A percentile compares a stretch with the other conserved stretches of the same genome.
Conservation (phyloP, 1,284 basidiomycete species). For the Trichosporon ovoides region DNA sequence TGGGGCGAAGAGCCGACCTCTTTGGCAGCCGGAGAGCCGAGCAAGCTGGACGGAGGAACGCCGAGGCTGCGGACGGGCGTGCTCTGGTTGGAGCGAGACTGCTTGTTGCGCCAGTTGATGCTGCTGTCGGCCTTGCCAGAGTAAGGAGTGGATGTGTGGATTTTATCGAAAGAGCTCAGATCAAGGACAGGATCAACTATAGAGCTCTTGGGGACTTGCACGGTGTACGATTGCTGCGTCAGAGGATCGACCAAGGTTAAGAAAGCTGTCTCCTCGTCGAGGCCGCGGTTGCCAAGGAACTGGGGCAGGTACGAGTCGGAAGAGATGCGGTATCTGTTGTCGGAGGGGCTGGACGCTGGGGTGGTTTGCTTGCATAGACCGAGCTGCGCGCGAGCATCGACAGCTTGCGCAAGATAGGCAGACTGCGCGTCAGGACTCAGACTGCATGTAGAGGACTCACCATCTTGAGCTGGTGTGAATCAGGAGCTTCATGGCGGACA, state of each 20-base stretch:
- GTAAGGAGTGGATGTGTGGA: not conserved
- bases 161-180: not conserved
- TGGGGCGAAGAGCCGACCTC: not conserved
- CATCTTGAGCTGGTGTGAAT: not conserved
- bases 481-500: not conserved
- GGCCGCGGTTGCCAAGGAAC: not conserved
- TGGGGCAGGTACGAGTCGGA: not conserved
- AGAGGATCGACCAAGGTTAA: slow-evolving; percentile 17
- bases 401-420: not conserved
- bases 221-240: slow-evolving; percentile 17
- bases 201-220: slow-evolving; percentile 10
- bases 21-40: not conserved
- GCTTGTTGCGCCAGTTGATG: slow-evolving; percentile 35
- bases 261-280: not conserved
- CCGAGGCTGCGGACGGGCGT: not conserved
- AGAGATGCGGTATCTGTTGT: not conserved
- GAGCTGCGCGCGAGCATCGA: slow-evolving; percentile 13
- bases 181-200: not conserved
- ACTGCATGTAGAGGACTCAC: no score
- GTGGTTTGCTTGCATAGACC: slow-evolving; percentile 17
- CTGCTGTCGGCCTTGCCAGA: slow-evolving; percentile 37
- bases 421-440: not conserved
- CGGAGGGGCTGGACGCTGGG: slow-evolving; percentile 10
- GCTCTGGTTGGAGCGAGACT: not conserved
- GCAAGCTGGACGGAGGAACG: not conserved